A percentile compares a stretch with the other conserved stretches of the same genome.
phyloP scores from a whole-genome alignment of 2,329 filamentous ascomycete species.

The Pseudogymnoascus sp. region DNA sequence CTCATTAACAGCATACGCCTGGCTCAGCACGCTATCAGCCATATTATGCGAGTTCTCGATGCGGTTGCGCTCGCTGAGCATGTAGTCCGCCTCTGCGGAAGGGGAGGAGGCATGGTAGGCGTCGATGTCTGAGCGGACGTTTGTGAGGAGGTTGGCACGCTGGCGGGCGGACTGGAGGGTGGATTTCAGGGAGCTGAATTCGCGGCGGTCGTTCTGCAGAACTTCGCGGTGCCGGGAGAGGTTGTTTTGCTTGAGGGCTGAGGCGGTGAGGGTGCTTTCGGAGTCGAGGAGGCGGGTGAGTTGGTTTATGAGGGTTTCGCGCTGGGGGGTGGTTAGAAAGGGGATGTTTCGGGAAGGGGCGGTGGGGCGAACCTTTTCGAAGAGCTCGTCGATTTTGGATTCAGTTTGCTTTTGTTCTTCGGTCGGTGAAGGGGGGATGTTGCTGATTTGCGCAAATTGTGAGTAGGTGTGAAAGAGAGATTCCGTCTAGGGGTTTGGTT shows the following conservation, averaged over 20 bases:
- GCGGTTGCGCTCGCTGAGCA: conserved; percentile 79
- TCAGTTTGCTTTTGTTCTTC: conserved; percentile 78
- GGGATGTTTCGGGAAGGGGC: neutral
- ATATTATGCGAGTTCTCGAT: conserved; percentile 86
- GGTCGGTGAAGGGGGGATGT: conserved; percentile 72
- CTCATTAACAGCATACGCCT: conserved; percentile 95
- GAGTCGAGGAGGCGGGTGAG: conserved; percentile 86
- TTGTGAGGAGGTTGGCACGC: conserved; percentile 80
- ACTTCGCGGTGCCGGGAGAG: conserved; percentile 85
- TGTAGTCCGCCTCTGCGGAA: conserved; percentile 86
- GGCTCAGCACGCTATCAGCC: conserved; percentile 82
- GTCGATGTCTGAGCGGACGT: conserved; percentile 85
- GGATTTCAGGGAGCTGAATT: conserved; percentile 66
- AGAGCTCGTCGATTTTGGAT: conserved; percentile 70
- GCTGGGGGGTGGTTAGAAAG: conserved; percentile 40
- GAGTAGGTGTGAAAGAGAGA: conserved; percentile 77
- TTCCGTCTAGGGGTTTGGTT: conserved; percentile 58
- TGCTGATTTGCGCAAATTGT: conserved; percentile 74
- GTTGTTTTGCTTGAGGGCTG: conserved; percentile 95
- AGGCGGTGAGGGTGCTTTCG: conserved; percentile 76
- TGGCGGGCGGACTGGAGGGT: conserved; percentile 71
- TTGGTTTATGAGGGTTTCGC: conserved; percentile 72
- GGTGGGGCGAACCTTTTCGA: conserved; percentile 58
- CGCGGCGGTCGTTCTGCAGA: conserved; percentile 75
- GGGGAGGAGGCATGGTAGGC: conserved; percentile 78